Evolutionary conservation across 805 yeast species (phyloP), one percentile per base, ranked within the genome.

Genomic region (Sugiyamaella floridensis): DNA sequence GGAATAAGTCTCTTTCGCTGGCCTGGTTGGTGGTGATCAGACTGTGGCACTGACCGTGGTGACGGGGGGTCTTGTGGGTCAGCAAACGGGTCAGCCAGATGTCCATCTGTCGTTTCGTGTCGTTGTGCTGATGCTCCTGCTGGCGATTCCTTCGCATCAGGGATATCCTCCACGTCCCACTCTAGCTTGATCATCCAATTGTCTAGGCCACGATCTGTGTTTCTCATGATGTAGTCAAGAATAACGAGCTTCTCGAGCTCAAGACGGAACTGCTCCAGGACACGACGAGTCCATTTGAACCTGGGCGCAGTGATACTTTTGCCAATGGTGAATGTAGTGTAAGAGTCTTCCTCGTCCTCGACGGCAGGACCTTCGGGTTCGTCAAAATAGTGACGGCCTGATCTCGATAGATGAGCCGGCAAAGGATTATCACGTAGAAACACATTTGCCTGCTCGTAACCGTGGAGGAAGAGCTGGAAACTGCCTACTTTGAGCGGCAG

Each of bases 101-200:
- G 50, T 43, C 18, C 40, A 22, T 22, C 26, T 22, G 26, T 3
- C 14, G 45, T 15, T 16, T n/a, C 45, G 5, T 18, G 29, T 10
- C 19, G 43, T 8, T n/a, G 18, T 10, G 29, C 10, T 18, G 46
- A 8, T 10, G 15, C 43, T 29, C 6, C 26, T 22, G 26, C 12
- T 29, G n/a, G 12, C 49, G 45, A 11, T 14, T 32, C 37, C 37
- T 20, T 44, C 16, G 34, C n/a, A 6, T 47, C 52, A 4, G 54
- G 40, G 9, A 32, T 32, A 1, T 43, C 54, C 19, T 57, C 55
- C 5, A 45, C 46, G 7, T 60, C 56, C 76, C 81, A 77, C n/a
- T 73, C 76, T 15, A 82, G 59, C 51, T 74, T 73, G 18, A 85
- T 76, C 92, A 85, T 85, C 90, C 90, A 85, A 59, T 85, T 85